phyloP scores from a whole-genome alignment of 116 monocot genomes.

The Phalaenopsis hybrid region DNA sequence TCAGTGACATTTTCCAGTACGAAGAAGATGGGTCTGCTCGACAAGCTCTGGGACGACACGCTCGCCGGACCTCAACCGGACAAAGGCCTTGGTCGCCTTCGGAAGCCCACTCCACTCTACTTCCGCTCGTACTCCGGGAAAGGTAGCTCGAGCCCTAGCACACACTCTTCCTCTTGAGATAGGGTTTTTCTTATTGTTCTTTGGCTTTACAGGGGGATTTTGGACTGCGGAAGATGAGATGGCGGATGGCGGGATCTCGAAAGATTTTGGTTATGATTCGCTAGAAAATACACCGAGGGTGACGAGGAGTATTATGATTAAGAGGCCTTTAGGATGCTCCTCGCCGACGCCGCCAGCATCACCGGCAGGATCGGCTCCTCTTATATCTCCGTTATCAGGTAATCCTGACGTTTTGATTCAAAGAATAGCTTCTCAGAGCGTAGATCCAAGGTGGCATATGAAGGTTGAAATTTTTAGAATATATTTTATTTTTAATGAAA shows the following conservation, averaged over 20 bases:
- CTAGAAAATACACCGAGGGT: constrained; percentile 30
- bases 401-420: neutral
- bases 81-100: constrained; percentile 35
- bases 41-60: constrained; percentile 48
- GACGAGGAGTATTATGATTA: constrained; percentile 58
- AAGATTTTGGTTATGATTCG: constrained; percentile 1
- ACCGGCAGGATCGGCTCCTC: constrained; percentile 36
- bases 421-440: neutral
- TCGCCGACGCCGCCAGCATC: constrained; percentile 41
- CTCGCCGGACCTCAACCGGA: no score
- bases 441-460: neutral
- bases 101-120: constrained; percentile 18
- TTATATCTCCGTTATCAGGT: constrained; percentile 37
- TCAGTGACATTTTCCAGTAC: neutral
- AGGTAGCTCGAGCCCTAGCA: constrained; percentile 10
- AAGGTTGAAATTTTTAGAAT: neutral
- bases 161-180: neutral
- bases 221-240: constrained; percentile 6
- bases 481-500: neutral
- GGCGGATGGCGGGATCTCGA: neutral
- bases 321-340: constrained; percentile 32
- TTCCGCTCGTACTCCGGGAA: constrained; percentile 8
- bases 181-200: neutral
- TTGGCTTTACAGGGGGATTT: neutral
- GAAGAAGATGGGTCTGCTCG: constrained; percentile 34